Conservation (phyloP, 2,329 filamentous ascomycete genomes). For the Amphichorda felina region DNA sequence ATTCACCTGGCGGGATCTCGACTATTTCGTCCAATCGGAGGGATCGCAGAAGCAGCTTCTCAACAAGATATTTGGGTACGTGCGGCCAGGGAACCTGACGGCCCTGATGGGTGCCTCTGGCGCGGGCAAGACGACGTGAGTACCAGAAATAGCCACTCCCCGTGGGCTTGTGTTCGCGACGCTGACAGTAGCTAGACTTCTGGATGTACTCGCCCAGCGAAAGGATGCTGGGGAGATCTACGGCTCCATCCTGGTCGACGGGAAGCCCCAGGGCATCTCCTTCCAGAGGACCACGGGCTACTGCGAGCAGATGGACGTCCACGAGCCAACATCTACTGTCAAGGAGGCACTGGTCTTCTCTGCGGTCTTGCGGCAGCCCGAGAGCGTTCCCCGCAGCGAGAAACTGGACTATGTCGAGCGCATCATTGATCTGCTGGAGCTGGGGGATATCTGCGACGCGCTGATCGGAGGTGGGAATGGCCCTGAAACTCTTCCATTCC, state of each 20-base stretch:
- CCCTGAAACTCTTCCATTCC: too few species aligned
- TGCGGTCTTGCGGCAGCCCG: conserved; percentile 60
- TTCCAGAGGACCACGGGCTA: conserved; percentile 58
- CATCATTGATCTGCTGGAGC: conserved; percentile 54
- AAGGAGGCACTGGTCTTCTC: conserved; percentile 66
- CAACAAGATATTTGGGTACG: conserved; percentile 59
- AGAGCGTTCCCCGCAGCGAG: conserved; percentile 47
- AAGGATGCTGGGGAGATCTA: conserved; percentile 50
- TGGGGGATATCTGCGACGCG: conserved; percentile 34
- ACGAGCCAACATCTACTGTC: conserved; percentile 61
- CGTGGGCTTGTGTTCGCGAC: too few species aligned
- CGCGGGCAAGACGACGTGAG: conserved; percentile 75
- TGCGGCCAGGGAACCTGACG: conserved; percentile 68
- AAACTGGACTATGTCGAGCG: conserved; percentile 69
- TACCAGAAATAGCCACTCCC: too few species aligned
- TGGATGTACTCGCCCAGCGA: conserved; percentile 32
- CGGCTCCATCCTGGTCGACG: conserved; percentile 55
- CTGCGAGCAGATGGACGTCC: conserved; percentile 71
- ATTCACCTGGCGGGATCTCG: conserved; percentile 59
- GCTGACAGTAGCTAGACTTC: too few species aligned
- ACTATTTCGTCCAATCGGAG: conserved; percentile 59
- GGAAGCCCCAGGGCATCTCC: conserved; percentile 37
- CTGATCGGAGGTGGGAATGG: too few species aligned
- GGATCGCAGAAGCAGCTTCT: conserved; percentile 43
- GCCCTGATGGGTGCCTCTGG: conserved; percentile 72